Evolutionary conservation across 345 rosid genomes (phyloP), one percentile per base, ranked within the genome.

Genomic region (Eucalyptus albens): DNA sequence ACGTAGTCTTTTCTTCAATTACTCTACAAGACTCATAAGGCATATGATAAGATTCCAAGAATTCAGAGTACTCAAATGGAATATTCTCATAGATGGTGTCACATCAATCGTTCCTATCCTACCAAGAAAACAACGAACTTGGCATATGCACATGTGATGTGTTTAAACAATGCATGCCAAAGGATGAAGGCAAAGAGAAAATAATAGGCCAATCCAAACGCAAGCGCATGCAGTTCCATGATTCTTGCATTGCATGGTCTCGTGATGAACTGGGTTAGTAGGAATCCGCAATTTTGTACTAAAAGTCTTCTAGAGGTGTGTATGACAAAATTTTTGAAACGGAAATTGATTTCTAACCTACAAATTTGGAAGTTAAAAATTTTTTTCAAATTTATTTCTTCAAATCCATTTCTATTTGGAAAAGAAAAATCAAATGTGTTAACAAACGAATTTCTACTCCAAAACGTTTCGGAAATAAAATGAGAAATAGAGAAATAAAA

Each of bases 401-500:
- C n/a, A n/a, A n/a, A n/a, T n/a, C n/a, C n/a, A n/a, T n/a, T n/a
- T n/a, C n/a, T n/a, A n/a, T n/a, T n/a, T n/a, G n/a, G n/a, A n/a
- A n/a, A n/a, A n/a, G 4, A 9, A 45, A 47, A 47, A 47, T 10
- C 4, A 47, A 47, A 47, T 10, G 11, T 1, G 4, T 45, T 45
- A 45, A 0, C 3, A 45, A 45, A 9, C 47, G 1, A 0, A 45
- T 45, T 45, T 44, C 1, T 45, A 1, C 2, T 45, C 10, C 10
- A 45, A 45, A 45, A 1, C 2, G 9, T 44, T 44, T 44, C 1
- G 9, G 45, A 44, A 44, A 45, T 2, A 45, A n/a, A n/a, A n/a
- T n/a, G 47, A 45, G 11, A 45, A 45, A 45, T 3, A 45, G 4
- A 45, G 47, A 45, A 45, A 45, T 45, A 10, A 0, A 47, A 47